Percentiles rank a stretch among this genome's conserved stretches.
phyloP scores from a whole-genome alignment of 306 rosid genomes.

The Quercus glauca region DNA sequence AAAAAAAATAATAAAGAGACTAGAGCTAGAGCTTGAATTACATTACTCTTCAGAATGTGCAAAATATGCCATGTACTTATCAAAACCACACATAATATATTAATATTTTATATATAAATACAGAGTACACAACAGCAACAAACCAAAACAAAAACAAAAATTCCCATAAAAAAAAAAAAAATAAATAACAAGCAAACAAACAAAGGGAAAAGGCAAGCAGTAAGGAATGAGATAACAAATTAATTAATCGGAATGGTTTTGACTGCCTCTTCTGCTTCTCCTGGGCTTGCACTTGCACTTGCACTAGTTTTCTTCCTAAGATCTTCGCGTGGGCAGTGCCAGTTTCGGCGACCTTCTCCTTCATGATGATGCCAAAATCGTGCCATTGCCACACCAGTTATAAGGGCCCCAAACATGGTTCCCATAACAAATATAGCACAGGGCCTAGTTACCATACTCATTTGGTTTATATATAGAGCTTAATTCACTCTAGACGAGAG shows the following conservation, averaged over 20 bases:
- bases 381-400: slow-evolving; percentile 15
- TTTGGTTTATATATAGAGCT: not conserved
- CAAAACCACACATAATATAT: too few relatives aligned
- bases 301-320: slow-evolving; percentile 3
- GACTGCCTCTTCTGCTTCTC: not conserved
- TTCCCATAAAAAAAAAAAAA: too few relatives aligned
- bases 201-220: too few relatives aligned
- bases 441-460: slow-evolving; percentile 4
- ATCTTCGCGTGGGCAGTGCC: slow-evolving; percentile 28
- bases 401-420: slow-evolving; percentile 36
- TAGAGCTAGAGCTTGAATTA: too few relatives aligned
- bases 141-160: too few relatives aligned
- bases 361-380: slow-evolving; percentile 14
- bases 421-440: slow-evolving; percentile 36
- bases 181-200: too few relatives aligned
- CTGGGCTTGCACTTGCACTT: not conserved
- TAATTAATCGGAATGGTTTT: not conserved
- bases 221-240: too few relatives aligned
- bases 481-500: not conserved
- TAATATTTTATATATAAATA: too few relatives aligned
- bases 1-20: too few relatives aligned
- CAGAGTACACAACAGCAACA: too few relatives aligned
- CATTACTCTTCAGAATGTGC: too few relatives aligned
- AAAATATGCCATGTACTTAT: too few relatives aligned
- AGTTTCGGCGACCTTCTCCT: not conserved